These are phyloP conservation scores for Phaseolus lunatus DNA, from an alignment of 306 rosid genomes.

Conservation along the genomic window DNA sequence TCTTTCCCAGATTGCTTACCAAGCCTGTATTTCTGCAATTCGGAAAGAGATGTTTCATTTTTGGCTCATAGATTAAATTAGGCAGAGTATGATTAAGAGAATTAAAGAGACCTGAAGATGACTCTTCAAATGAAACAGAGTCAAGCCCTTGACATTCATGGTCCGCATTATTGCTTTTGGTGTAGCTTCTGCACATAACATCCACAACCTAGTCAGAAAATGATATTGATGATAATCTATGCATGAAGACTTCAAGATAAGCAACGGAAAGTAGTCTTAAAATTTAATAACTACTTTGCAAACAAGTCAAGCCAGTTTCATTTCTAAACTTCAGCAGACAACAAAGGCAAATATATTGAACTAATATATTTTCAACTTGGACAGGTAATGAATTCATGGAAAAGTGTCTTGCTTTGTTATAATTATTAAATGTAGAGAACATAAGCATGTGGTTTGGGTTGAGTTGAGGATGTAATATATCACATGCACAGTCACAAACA, in stretches of 20 bases:
- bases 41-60: slow-evolving; percentile 41
- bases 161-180: slow-evolving; percentile 99
- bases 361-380: slow-evolving; percentile 4
- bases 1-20: slow-evolving; percentile 99
- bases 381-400: slow-evolving; percentile 25
- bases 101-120: slow-evolving; percentile 85
- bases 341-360: slow-evolving; percentile 3
- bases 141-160: slow-evolving; percentile 98
- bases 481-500: neutral
- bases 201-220: slow-evolving; percentile 49
- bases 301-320: slow-evolving; percentile 28
- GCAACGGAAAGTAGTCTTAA: slow-evolving; percentile 20
- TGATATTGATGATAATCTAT: slow-evolving; percentile 40
- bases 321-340: slow-evolving; percentile 11
- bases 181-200: slow-evolving; percentile 89
- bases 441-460: neutral
- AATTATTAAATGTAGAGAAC: neutral
- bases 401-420: slow-evolving; percentile 8
- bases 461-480: neutral
- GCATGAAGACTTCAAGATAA: slow-evolving; percentile 11
- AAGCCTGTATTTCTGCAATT: slow-evolving; percentile 91
- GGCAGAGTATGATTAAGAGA: neutral
- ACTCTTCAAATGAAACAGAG: slow-evolving; percentile 97
- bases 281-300: slow-evolving; percentile 21
- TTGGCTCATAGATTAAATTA: slow-evolving; percentile 30